Base-by-base conservation (phyloP, 2,329 filamentous ascomycete species). In the Colletotrichum salicis region DNA sequence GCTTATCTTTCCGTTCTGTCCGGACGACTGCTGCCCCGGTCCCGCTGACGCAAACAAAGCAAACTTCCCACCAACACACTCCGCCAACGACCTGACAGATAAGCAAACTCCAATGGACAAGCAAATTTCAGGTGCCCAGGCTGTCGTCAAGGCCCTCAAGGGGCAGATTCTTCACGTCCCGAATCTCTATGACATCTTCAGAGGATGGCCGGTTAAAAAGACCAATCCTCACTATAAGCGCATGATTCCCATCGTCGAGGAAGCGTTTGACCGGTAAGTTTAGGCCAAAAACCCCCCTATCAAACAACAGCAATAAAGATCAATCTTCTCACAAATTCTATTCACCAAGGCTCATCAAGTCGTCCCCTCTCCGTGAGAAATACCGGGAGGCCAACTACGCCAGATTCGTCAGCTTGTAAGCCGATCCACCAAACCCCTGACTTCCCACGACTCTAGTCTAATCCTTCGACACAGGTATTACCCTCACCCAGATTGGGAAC, bases 151-250 rank as follows among this genome's bases (percentile, higher is more conserved):
- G 19, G 71, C 76, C 56, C 75, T 81, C 58, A 74, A 75, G 13
- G 79, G 79, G 60, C 74, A 78, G 59, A 76, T 73, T 5, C 69
- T 81, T 22, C 76, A 72, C 41, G 68, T 81, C 24, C 77, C 80
- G 5, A 73, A 78, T 48, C 74, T 81, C 58, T 70, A 61, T 4
- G 35, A 51, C 33, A 63, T 79, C 37, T 76, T 81, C 65, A 63
- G 62, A 13, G 37, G 65, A 11, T 81, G 80, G 79, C 76, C 77
- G 0, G 66, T 73, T 1, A 64, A 62, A 19, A 48, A 48, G n/a
- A 45, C 73, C 35, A 79, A 81, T 60, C 35, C 37, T 22, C 72
- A 76, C 60, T 75, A 79, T 70, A 66, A 64, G 2, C 62, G 70
- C 8, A 56, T 79, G 27, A 64, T 71, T 7, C 56, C 71, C n/a